A percentile compares a stretch with the other conserved stretches of the same genome.
These are phyloP conservation scores for Pleurostoma richardsiae DNA, from an alignment of 2,329 filamentous ascomycete species.

Conservation along the genomic window DNA sequence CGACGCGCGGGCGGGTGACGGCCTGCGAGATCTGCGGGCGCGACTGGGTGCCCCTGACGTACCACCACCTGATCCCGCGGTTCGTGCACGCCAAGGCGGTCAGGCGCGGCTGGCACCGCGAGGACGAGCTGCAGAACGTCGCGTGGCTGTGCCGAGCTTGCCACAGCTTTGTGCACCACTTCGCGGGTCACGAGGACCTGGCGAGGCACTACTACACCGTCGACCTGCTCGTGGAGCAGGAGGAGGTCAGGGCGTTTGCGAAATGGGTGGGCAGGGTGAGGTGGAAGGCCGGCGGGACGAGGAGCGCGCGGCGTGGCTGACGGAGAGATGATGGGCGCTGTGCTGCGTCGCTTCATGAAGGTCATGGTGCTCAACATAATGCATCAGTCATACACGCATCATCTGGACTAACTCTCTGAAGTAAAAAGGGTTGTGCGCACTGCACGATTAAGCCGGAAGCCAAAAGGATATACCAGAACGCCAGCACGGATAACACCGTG, in stretches of 20 bases:
- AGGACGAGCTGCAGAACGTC: slow-evolving; percentile 71
- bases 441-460: too few species aligned
- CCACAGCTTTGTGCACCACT: slow-evolving; percentile 74
- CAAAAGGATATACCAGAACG: too few species aligned
- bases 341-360: not conserved
- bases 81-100: slow-evolving; percentile 70
- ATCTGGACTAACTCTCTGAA: too few species aligned
- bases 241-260: slow-evolving; percentile 68
- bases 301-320: not conserved
- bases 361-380: too few species aligned
- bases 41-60: slow-evolving; percentile 70
- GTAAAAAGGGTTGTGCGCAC: too few species aligned
- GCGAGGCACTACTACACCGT: slow-evolving; percentile 70
- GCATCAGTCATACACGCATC: too few species aligned
- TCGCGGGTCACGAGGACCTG: slow-evolving; percentile 72
- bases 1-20: slow-evolving; percentile 44
- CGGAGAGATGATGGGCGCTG: not conserved
- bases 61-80: slow-evolving; percentile 82
- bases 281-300: slow-evolving; percentile 55
- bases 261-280: slow-evolving; percentile 68
- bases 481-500: too few species aligned
- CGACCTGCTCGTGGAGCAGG: slow-evolving; percentile 62
- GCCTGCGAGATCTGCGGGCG: slow-evolving; percentile 74
- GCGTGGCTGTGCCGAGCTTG: slow-evolving; percentile 85
- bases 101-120: slow-evolving; percentile 74